These are phyloP conservation scores for Withania somnifera DNA, from an alignment of 305 asterid genomes.

Conservation along the genomic window DNA sequence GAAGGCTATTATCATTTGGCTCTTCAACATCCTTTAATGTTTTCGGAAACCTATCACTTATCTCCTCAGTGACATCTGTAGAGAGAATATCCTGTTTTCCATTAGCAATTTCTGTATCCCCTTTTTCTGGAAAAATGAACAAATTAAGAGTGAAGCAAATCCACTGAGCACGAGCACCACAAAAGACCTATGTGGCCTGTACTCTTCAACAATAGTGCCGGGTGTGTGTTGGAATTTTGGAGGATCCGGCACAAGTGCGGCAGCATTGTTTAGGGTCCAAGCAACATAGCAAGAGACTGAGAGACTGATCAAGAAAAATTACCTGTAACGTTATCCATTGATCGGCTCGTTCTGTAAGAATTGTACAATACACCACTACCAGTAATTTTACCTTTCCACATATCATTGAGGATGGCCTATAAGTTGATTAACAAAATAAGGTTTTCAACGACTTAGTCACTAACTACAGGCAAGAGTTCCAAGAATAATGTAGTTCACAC, in stretches of 20 bases:
- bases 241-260: too few species aligned
- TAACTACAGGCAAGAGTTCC: neutral
- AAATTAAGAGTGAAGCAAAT: neutral
- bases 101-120: constrained; percentile 27
- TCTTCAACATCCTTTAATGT: constrained; percentile 19
- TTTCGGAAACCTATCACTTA: constrained; percentile 21
- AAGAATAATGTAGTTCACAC: neutral
- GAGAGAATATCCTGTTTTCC: constrained; percentile 29
- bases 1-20: constrained; percentile 18
- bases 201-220: too few species aligned
- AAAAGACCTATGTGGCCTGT: neutral
- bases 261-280: neutral
- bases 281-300: neutral
- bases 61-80: constrained; percentile 26
- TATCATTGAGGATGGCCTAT: constrained; percentile 56
- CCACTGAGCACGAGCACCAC: neutral
- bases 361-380: constrained; percentile 57
- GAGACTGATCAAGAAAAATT: neutral
- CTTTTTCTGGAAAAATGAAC: constrained; percentile 21
- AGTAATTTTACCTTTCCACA: constrained; percentile 61
- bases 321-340: constrained; percentile 50
- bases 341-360: constrained; percentile 45
- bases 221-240: too few species aligned
- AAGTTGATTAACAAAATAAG: neutral
- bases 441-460: neutral